Base-by-base conservation (phyloP, 345 rosid species). In the Eucalyptus pauciflora region DNA sequence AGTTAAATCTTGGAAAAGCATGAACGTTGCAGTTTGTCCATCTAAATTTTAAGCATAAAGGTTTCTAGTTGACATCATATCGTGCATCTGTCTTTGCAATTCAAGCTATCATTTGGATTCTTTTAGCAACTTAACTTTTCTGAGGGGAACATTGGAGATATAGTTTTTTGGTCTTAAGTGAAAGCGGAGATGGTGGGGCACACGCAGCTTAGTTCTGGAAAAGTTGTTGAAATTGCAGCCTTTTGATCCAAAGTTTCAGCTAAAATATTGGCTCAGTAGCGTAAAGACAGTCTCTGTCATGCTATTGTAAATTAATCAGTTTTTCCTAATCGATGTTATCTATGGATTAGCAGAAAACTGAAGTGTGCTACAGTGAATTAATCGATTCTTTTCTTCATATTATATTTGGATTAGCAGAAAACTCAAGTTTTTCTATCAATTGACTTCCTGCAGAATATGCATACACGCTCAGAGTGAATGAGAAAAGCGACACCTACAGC, bases 401-500 rank as follows among this genome's bases (percentile, higher is more conserved):
- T 71, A 37, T 71, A 37, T 71, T 17, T 18, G 46, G 81, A 71
- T 31, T 25, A 81, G 29, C 50, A 69, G 60, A 13, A 48, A 9
- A 16, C 90, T 4, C 15, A 37, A n/a, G 29, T 27, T 48, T 24
- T 67, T 16, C 37, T 79, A n/a, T 50, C 46, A 14, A 27, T 86
- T 85, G 50, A 54, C 62, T 46, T 86, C 56, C 88, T 94, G 92
- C 96, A 98, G 99, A 98, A 87, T 98, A 98, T 88, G 99, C 99
- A 6, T 98, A 98, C 93, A 98, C 99, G 4, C 96, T 98, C 24
- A 91, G 98, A 49, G 99, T 98, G 92, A 97, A 96, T n/a, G 99
- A 98, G 94, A 98, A 98, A 95, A 97, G 99, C 43, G 99, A 98
- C 92, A 96, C 94, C 88, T 98, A 96, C 96, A 98, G 99, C 91